Evolutionary conservation across 345 rosid genomes (phyloP).

Genomic region (Populus alba): DNA sequence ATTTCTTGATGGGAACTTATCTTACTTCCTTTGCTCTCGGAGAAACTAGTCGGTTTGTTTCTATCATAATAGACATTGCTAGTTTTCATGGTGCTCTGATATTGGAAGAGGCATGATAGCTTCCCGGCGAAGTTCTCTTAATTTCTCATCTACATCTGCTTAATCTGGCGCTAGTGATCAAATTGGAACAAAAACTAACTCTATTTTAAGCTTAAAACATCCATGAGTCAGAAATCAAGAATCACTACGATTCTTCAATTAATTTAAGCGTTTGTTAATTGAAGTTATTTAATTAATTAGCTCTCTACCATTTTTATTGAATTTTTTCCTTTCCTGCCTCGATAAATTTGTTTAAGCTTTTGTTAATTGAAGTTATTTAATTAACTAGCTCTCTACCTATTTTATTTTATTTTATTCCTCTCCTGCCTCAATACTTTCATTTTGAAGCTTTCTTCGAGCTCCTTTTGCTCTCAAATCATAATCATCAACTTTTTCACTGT

Average conservation of each 20-base stretch:
- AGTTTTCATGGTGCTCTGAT: background rate
- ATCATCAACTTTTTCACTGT: background rate
- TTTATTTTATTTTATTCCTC: too few species aligned
- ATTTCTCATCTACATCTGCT: background rate
- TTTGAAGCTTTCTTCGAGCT: background rate
- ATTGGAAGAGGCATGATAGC: background rate
- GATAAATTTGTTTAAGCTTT: too few species aligned
- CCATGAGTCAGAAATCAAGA: too few species aligned
- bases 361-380: too few species aligned
- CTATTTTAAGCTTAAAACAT: background rate
- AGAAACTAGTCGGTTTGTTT: background rate
- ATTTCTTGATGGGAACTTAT: too few species aligned
- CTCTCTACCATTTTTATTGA: too few species aligned
- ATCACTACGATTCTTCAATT: too few species aligned
- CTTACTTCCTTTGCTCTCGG: background rate
- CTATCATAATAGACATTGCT: background rate
- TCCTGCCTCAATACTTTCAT: background rate
- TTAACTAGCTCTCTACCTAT: too few species aligned
- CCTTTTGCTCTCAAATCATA: background rate
- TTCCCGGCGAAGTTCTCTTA: background rate
- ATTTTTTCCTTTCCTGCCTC: too few species aligned
- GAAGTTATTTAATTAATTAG: too few species aligned
- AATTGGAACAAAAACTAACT: background rate
- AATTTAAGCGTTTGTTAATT: too few species aligned
- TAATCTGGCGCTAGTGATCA: background rate